Evolutionary conservation across 2,329 filamentous ascomycete genomes (phyloP).

Genomic region (Monilinia polystroma): DNA sequence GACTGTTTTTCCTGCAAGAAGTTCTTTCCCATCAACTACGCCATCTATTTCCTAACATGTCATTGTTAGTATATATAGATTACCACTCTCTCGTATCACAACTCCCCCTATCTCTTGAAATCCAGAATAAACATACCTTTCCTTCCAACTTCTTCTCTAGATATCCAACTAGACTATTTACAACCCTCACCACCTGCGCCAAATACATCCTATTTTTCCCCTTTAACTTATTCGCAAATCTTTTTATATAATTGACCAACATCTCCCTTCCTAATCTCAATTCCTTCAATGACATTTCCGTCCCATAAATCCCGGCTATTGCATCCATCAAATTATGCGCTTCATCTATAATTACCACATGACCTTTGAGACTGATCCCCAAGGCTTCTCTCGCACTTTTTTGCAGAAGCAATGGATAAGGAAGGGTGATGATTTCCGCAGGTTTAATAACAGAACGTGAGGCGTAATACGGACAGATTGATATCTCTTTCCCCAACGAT

Average conservation of each 20-base stretch:
- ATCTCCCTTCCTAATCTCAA: slow-evolving; percentile 71
- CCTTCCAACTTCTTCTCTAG: slow-evolving; percentile 54
- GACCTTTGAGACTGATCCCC: slow-evolving; percentile 79
- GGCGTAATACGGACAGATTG: slow-evolving; percentile 95
- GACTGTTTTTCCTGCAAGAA: slow-evolving; percentile 80
- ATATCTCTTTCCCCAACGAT: slow-evolving; percentile 71
- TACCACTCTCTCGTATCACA: background rate
- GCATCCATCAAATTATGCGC: slow-evolving; percentile 98
- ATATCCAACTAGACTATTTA: slow-evolving; percentile 74
- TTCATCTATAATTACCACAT: slow-evolving; percentile 94
- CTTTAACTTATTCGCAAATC: slow-evolving; percentile 84
- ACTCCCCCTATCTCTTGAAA: background rate
- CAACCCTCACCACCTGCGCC: slow-evolving; percentile 78
- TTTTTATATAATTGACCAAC: slow-evolving; percentile 78
- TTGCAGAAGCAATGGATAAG: slow-evolving; percentile 87
- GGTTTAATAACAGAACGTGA: slow-evolving; percentile 78
- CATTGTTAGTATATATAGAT: background rate
- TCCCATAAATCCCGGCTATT: slow-evolving; percentile 81
- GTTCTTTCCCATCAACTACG: slow-evolving; percentile 65
- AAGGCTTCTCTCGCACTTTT: slow-evolving; percentile 84
- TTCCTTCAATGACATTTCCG: slow-evolving; percentile 71
- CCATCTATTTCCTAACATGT: slow-evolving; percentile 54
- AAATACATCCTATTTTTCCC: slow-evolving; percentile 91
- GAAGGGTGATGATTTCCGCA: slow-evolving; percentile 87
- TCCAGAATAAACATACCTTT: slow-evolving; percentile 44